phyloP scores from a whole-genome alignment of 345 rosid species.

The Orychophragmus violaceus region DNA sequence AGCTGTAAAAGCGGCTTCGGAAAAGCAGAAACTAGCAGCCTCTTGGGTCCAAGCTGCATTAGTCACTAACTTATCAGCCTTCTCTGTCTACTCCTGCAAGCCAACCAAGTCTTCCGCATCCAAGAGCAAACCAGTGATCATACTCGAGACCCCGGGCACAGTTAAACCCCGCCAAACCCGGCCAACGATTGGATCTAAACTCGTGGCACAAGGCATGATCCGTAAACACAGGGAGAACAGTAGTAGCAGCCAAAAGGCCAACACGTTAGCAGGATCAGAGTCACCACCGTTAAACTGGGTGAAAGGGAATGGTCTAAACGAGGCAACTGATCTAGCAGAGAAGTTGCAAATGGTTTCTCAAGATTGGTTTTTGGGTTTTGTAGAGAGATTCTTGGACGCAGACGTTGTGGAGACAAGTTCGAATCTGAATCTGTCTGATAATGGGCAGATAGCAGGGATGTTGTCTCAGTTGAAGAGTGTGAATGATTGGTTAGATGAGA shows the following conservation, averaged over 20 bases:
- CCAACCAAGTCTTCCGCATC: slow-evolving; percentile 21
- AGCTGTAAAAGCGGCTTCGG: slow-evolving; percentile 50
- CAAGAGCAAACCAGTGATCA: slow-evolving; percentile 43
- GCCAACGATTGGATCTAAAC: slow-evolving; percentile 59
- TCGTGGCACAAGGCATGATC: slow-evolving; percentile 57
- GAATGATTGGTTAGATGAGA: slow-evolving; percentile 86
- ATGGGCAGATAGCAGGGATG: slow-evolving; percentile 86
- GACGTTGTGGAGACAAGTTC: slow-evolving; percentile 47
- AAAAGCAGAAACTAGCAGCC: slow-evolving; percentile 61
- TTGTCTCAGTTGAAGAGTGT: slow-evolving; percentile 87
- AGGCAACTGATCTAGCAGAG: slow-evolving; percentile 70
- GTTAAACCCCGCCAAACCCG: slow-evolving; percentile 48
- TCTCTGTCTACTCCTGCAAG: slow-evolving; percentile 62
- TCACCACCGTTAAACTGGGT: slow-evolving; percentile 62
- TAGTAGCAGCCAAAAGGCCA: slow-evolving; percentile 39
- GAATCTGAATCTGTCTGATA: slow-evolving; percentile 53
- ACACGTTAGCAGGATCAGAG: slow-evolving; percentile 30
- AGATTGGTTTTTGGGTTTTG: slow-evolving; percentile 89
- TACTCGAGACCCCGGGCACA: slow-evolving; percentile 49
- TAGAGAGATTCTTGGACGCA: slow-evolving; percentile 84
- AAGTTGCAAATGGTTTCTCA: slow-evolving; percentile 67
- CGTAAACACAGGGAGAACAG: slow-evolving; percentile 50
- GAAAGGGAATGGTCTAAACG: slow-evolving; percentile 58
- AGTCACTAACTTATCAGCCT: slow-evolving; percentile 66
- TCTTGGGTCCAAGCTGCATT: slow-evolving; percentile 92